Evolutionary conservation across 2,329 filamentous ascomycete species (phyloP).

Genomic region (Fusarium irregulare): DNA sequence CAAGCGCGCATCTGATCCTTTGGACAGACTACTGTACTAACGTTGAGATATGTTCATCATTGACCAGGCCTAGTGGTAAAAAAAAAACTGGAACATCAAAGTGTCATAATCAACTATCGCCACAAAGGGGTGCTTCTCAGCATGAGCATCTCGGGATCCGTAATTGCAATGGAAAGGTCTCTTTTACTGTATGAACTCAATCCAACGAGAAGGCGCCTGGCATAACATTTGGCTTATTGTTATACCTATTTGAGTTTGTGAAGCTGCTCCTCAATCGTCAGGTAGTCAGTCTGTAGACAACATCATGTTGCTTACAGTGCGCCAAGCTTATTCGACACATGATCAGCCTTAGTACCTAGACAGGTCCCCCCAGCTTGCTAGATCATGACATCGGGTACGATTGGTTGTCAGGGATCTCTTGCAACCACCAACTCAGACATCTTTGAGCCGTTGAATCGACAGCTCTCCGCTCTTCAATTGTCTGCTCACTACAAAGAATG

Average conservation of each 20-base stretch:
- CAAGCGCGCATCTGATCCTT: not conserved
- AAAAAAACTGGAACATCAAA: constrained; percentile 29
- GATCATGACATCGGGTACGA: constrained; percentile 32
- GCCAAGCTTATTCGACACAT: constrained; percentile 37
- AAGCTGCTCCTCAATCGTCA: constrained; percentile 2
- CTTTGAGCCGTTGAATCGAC: constrained; percentile 29
- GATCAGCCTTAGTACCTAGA: constrained; percentile 27
- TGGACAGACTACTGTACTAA: not conserved
- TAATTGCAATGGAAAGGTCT: not conserved
- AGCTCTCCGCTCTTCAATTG: constrained; percentile 19
- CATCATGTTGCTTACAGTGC: constrained; percentile 21
- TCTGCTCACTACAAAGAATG: constrained; percentile 11
- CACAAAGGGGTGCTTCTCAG: constrained; percentile 19
- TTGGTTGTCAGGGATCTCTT: constrained; percentile 38
- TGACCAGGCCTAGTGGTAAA: constrained; percentile 12
- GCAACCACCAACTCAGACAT: constrained; percentile 38
- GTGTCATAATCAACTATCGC: constrained; percentile 22
- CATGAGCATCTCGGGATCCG: not conserved
- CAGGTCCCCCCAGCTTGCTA: constrained; percentile 36
- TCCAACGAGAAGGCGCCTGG: not conserved
- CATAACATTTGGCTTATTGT: not conserved
- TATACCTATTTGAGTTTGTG: not conserved
- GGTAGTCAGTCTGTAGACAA: not conserved
- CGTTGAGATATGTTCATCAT: not conserved
- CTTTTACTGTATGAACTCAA: not conserved